Evolutionary conservation across 2,329 filamentous ascomycete genomes (phyloP), one percentile per base, ranked within the genome.

Genomic region (Xylariaceae sp.): DNA sequence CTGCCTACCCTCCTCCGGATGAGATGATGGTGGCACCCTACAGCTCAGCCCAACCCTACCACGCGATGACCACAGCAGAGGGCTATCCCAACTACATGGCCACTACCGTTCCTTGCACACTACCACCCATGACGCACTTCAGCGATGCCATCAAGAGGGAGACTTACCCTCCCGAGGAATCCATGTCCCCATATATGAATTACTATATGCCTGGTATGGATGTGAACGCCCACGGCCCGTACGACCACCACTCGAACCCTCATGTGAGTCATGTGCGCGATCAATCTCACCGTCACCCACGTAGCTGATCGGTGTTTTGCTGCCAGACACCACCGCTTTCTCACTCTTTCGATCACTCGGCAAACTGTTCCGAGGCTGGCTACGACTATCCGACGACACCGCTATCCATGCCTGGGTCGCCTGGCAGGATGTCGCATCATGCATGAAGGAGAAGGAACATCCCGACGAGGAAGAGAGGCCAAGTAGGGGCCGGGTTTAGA

Each of bases 301-400:
- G 70, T 74, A 76, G 77, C 80, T 81, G 77, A 81, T 75, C 71
- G 71, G 70, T 73, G 58, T 50, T 58, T n/a, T 43, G 64, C 66
- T 71, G 62, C 65, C 75, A 92, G 88, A 91, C 88, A 72, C 88
- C 88, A 75, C 86, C 88, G 68, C 82, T 91, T 64, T 88, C 86
- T 66, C 86, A 88, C 70, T 87, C 85, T 23, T 89, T 85, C 71
- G 86, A 89, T 65, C 82, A 85, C 69, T 89, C 86, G 46, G 75
- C 81, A 56, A 79, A 77, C 65, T 84, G 82, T 70, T 86, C 83
- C 26, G 83, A 86, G 63, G 75, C 79, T 57, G 80, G 81, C 53
- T 85, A 82, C 67, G 81, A 85, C 60, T 86, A 86, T 73, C 87
- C 87, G 30, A 82, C 82, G 36, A 91, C 88, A 47, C 88, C 88